Evolutionary conservation across 495 filamentous ascomycete genomes (phyloP).

Genomic region (Aspergillus coremiiformis): DNA sequence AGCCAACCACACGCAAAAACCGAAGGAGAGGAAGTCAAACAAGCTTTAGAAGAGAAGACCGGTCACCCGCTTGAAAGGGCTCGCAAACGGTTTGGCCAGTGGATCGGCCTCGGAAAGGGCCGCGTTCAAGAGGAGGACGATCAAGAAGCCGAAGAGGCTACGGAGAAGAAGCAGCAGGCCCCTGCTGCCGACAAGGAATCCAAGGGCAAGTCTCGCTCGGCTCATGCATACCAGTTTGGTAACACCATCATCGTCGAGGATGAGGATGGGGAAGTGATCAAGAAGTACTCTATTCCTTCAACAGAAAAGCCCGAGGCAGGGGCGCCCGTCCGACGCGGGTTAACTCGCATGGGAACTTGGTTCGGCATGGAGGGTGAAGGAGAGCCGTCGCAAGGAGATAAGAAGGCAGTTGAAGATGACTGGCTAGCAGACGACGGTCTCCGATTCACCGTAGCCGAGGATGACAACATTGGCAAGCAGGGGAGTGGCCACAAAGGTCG

Average conservation of each 20-base stretch:
- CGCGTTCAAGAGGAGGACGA: constrained; percentile 14
- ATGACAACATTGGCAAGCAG: constrained; percentile 21
- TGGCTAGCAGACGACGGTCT: constrained; percentile 66
- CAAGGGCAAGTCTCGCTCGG: constrained; percentile 47
- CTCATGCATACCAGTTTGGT: constrained; percentile 90
- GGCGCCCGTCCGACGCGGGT: constrained; percentile 39
- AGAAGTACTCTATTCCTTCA: constrained; percentile 82
- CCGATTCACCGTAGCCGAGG: constrained; percentile 70
- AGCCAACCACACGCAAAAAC: constrained; percentile 39
- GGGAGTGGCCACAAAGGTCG: constrained; percentile 48
- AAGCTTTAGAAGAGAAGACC: constrained; percentile 25
- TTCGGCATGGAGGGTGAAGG: constrained; percentile 47
- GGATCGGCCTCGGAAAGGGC: constrained; percentile 35
- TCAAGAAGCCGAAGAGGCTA: constrained; percentile 11
- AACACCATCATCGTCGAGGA: constrained; percentile 98
- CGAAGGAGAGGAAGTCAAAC: constrained; percentile 38
- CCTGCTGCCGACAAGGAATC: constrained; percentile 15
- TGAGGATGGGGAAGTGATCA: constrained; percentile 93
- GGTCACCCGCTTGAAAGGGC: constrained; percentile 27
- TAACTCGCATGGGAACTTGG: constrained; percentile 57
- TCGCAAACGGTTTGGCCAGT: constrained; percentile 31
- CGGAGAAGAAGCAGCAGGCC: constrained; percentile 14
- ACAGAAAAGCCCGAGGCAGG: constrained; percentile 24
- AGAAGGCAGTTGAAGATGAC: constrained; percentile 26
- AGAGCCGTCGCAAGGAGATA: constrained; percentile 34